phyloP scores from a whole-genome alignment of 2,329 filamentous ascomycete genomes.

The Cercospora sojina region DNA sequence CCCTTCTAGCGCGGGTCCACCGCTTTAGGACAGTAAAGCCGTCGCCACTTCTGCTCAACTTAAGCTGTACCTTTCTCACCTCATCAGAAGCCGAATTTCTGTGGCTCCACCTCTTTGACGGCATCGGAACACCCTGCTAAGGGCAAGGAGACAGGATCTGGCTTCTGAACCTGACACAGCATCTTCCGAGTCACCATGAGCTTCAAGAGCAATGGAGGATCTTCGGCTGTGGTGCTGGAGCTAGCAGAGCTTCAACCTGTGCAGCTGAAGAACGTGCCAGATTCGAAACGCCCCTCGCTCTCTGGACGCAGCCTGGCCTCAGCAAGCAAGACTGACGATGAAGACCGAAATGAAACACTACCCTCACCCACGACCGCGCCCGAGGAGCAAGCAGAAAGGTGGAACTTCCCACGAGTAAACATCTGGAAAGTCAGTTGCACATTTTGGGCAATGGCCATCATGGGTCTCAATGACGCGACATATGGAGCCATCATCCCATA shows the following conservation, averaged over 20 bases:
- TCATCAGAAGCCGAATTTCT: background rate
- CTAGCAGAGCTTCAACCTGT: constrained; percentile 32
- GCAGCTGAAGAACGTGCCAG: constrained; percentile 19
- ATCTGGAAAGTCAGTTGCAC: constrained; percentile 58
- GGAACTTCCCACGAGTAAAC: constrained; percentile 64
- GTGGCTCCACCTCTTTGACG: background rate
- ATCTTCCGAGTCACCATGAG: constrained; percentile 13
- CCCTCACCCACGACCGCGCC: constrained; percentile 49
- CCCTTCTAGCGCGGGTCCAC: constrained; percentile 4
- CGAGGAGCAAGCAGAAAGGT: constrained; percentile 51
- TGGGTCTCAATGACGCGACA: constrained; percentile 65
- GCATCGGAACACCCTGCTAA: background rate
- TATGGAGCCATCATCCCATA: constrained; percentile 51
- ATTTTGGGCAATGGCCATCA: constrained; percentile 62
- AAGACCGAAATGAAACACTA: constrained; percentile 41
- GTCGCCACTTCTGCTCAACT: constrained; percentile 7
- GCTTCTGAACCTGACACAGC: background rate
- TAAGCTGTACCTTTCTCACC: background rate
- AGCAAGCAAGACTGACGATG: constrained; percentile 6
- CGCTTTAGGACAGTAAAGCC: constrained; percentile 11
- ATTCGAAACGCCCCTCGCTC: constrained; percentile 26
- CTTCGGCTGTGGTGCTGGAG: constrained; percentile 33
- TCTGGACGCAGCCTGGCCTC: constrained; percentile 28
- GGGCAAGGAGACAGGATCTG: background rate
- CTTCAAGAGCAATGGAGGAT: constrained; percentile 26